A percentile compares a stretch with the other conserved stretches of the same genome.
Conservation (phyloP, 1,139 yeast genomes). For the Geotrichum siamense region DNA sequence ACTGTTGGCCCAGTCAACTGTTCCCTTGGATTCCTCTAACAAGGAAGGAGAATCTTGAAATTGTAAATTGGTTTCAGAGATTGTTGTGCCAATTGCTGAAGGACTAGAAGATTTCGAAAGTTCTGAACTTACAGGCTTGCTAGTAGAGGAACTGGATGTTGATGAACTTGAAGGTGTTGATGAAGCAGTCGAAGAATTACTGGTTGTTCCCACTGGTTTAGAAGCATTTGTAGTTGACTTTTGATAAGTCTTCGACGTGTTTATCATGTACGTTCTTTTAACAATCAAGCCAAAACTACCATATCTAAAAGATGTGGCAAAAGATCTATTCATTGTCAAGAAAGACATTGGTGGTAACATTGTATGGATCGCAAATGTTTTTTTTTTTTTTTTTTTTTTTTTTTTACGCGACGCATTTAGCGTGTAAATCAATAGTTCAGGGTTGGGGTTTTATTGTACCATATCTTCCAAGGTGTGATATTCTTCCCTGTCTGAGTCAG, state of each 20-base stretch:
- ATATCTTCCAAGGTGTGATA: too few species aligned
- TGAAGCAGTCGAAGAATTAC: not conserved
- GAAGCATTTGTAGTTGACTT: too few species aligned
- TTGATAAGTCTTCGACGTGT: too few species aligned
- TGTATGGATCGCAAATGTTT: not conserved
- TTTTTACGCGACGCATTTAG: not conserved
- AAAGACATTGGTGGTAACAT: not conserved
- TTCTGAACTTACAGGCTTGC: not conserved
- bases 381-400: too few species aligned
- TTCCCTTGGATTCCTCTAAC: not conserved
- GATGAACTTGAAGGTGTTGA: not conserved
- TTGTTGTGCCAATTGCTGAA: not conserved
- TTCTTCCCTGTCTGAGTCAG: too few species aligned
- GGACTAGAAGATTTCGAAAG: not conserved
- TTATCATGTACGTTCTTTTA: too few species aligned
- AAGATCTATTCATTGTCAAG: not conserved
- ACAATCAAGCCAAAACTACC: too few species aligned
- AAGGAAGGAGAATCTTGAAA: not conserved
- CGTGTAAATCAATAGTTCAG: not conserved
- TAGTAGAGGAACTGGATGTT: not conserved
- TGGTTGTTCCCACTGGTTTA: too few species aligned
- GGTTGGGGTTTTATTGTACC: not conserved
- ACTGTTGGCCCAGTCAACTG: constrained; percentile 28
- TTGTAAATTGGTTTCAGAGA: not conserved
- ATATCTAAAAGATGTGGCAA: not conserved